phyloP scores from a whole-genome alignment of 805 yeast species.

The Kodamaea restingae region DNA sequence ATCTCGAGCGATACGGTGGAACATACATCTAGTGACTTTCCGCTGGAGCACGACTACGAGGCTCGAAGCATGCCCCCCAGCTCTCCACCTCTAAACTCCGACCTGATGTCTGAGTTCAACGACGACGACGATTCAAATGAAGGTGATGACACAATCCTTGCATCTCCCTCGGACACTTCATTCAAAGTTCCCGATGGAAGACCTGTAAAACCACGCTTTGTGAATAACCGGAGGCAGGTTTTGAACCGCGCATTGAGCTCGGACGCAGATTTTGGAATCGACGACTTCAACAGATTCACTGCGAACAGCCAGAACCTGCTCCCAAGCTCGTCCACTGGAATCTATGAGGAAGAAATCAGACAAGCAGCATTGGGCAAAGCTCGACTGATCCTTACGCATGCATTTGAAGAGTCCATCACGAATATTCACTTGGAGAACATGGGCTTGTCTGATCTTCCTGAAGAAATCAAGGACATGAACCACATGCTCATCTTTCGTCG shows the following conservation, averaged over 20 bases:
- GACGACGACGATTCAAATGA: conserved; percentile 8
- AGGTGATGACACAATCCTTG: conserved; percentile 2
- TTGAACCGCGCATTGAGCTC: conserved; percentile 19
- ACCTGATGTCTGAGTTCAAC: conserved; percentile 12
- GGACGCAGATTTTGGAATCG: conserved; percentile 49
- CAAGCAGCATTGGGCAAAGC: conserved; percentile 28
- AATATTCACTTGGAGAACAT: conserved; percentile 46
- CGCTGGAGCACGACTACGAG: background rate
- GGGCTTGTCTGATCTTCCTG: conserved; percentile 48
- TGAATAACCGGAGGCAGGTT: conserved; percentile 4
- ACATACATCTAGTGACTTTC: background rate
- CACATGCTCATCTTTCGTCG: conserved; percentile 43
- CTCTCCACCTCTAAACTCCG: conserved; percentile 7
- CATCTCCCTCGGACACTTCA: conserved; percentile 1
- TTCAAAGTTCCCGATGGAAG: conserved; percentile 1
- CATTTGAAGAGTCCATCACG: conserved; percentile 47
- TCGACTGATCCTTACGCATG: conserved; percentile 36
- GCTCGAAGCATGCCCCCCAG: conserved; percentile 8
- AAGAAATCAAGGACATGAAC: conserved; percentile 54
- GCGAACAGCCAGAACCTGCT: conserved; percentile 22
- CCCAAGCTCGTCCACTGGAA: conserved; percentile 28
- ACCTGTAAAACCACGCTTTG: conserved; percentile 5
- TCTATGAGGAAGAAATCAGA: conserved; percentile 13
- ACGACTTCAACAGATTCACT: conserved; percentile 41
- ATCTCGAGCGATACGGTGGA: conserved; percentile 6